phyloP scores from a whole-genome alignment of 305 asterid species.

The Fraxinus nigra region DNA sequence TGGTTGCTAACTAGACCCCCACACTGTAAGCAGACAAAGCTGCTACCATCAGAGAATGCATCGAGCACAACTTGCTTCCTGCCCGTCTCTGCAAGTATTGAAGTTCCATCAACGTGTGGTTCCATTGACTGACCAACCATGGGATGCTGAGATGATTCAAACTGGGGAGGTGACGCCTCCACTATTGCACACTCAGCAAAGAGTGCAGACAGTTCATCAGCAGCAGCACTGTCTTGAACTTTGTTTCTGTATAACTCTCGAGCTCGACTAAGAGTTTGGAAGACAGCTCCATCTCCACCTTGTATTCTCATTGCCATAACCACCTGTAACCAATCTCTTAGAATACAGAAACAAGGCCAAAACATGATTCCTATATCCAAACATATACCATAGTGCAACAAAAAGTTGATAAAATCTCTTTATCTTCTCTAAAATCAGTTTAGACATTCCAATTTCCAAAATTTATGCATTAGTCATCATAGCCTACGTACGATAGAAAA shows the following conservation, averaged over 20 bases:
- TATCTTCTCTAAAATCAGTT: not conserved
- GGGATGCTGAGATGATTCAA: conserved; percentile 27
- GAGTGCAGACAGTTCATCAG: conserved; percentile 71
- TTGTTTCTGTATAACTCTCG: conserved; percentile 57
- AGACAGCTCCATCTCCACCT: conserved; percentile 74
- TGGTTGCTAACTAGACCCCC: conserved; percentile 80
- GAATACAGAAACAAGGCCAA: not conserved
- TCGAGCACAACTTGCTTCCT: conserved; percentile 68
- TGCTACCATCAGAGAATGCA: conserved; percentile 78
- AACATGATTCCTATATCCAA: not conserved
- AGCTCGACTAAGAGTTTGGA: conserved; percentile 60
- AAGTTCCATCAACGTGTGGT: conserved; percentile 50
- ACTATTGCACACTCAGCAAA: conserved; percentile 86
- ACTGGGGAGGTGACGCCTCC: conserved; percentile 57
- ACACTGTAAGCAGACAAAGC: conserved; percentile 76
- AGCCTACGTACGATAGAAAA: not conserved
- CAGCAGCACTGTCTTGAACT: conserved; percentile 58
- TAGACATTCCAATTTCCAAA: not conserved
- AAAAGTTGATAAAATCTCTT: not conserved
- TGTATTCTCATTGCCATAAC: conserved; percentile 66
- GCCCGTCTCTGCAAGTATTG: conserved; percentile 79
- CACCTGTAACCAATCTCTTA: conserved; percentile 42
- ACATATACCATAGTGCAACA: not conserved
- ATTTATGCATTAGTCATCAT: not conserved
- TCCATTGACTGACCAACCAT: conserved; percentile 31